These are phyloP conservation scores for Phyllosticta citribraziliensis DNA, from an alignment of 2,329 filamentous ascomycete species.

Conservation along the genomic window DNA sequence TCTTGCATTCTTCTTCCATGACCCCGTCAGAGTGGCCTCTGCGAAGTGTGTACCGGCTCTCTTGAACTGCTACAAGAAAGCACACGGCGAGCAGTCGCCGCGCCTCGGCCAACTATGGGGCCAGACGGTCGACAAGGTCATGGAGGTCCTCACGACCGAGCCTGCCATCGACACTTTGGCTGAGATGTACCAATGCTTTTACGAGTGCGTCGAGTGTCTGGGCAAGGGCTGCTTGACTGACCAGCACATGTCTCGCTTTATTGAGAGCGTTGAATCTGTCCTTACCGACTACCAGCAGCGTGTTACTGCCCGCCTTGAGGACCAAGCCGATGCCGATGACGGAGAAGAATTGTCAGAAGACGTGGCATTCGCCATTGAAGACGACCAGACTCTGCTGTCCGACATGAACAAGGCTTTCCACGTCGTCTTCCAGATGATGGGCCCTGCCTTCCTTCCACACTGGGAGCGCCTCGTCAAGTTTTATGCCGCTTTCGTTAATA, in stretches of 20 bases:
- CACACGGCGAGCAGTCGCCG: constrained; percentile 69
- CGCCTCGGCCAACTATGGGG: constrained; percentile 78
- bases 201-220: constrained; percentile 91
- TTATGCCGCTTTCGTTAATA: constrained; percentile 77
- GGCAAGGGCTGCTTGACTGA: constrained; percentile 72
- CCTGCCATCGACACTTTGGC: constrained; percentile 92
- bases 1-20: constrained; percentile 97
- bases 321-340: constrained; percentile 74
- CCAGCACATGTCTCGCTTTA: constrained; percentile 77
- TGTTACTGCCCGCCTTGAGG: constrained; percentile 72
- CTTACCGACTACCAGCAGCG: constrained; percentile 89
- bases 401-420: constrained; percentile 99
- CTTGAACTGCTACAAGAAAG: constrained; percentile 87
- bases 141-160: constrained; percentile 88
- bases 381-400: constrained; percentile 89
- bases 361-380: constrained; percentile 81
- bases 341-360: constrained; percentile 87
- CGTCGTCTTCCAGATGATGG: constrained; percentile 96
- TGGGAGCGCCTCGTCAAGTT: constrained; percentile 82
- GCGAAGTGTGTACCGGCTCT: constrained; percentile 91
- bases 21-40: constrained; percentile 88
- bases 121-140: constrained; percentile 75
- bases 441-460: constrained; percentile 67
- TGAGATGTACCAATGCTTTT: constrained; percentile 99
- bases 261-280: constrained; percentile 73